Conservation (phyloP, 2,329 filamentous ascomycete species). For the Fusarium oxysporum region DNA sequence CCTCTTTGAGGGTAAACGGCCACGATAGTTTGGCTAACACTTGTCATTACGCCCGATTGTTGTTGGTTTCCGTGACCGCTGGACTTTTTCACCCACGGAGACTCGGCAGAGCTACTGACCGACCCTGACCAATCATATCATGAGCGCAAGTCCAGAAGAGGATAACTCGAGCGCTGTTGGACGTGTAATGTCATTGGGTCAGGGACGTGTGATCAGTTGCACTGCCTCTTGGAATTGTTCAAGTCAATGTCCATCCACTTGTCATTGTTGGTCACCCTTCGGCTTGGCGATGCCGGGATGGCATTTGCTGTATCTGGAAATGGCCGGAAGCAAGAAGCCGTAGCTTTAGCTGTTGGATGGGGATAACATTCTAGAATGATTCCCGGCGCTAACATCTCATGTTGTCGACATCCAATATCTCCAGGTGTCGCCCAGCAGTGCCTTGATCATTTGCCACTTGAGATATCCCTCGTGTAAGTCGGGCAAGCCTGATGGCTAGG, state of each 20-base stretch:
- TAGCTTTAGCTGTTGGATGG: neutral
- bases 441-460: conserved; percentile 21
- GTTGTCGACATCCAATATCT: neutral
- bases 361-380: conserved; percentile 32
- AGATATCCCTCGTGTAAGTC: neutral
- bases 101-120: conserved; percentile 29
- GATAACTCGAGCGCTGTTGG: neutral
- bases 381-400: conserved; percentile 7
- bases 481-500: neutral
- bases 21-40: conserved; percentile 18
- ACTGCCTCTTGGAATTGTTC: conserved; percentile 26
- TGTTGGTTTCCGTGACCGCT: conserved; percentile 22
- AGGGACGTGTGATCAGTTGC: conserved; percentile 25
- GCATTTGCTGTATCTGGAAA: conserved; percentile 28
- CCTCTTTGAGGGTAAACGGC: conserved; percentile 14
- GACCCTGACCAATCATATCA: conserved; percentile 19
- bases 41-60: conserved; percentile 17
- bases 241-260: conserved; percentile 18
- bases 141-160: conserved; percentile 2
- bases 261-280: conserved; percentile 23
- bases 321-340: conserved; percentile 22
- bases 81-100: conserved; percentile 17
- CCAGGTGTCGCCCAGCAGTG: neutral
- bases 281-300: conserved; percentile 27
- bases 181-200: conserved; percentile 20